Percentiles rank a stretch among this genome's conserved stretches.
These are phyloP conservation scores for Hevea brasiliensis DNA, from an alignment of 345 rosid genomes.

Conservation along the genomic window DNA sequence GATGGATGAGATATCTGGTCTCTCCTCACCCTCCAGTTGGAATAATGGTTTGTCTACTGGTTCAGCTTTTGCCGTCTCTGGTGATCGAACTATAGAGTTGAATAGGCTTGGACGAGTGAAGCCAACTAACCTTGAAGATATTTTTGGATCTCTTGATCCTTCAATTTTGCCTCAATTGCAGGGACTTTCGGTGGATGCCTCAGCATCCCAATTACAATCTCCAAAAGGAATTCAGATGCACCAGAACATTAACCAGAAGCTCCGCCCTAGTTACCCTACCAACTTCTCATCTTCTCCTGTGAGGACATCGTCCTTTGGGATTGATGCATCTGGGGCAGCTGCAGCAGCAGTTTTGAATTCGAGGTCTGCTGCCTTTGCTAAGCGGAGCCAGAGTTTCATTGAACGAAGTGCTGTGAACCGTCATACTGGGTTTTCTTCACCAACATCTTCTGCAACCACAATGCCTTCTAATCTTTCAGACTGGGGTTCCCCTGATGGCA, in stretches of 20 bases:
- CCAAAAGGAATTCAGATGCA: slow-evolving; percentile 46
- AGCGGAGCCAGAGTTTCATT: slow-evolving; percentile 69
- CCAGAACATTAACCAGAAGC: slow-evolving; percentile 52
- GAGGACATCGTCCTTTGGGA: slow-evolving; percentile 44
- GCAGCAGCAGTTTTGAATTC: slow-evolving; percentile 53
- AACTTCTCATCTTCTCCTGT: slow-evolving; percentile 51
- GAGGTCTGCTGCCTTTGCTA: slow-evolving; percentile 65
- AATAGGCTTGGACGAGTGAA: slow-evolving; percentile 60
- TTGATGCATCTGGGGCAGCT: slow-evolving; percentile 39
- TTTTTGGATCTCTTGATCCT: slow-evolving; percentile 53
- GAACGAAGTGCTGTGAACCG: slow-evolving; percentile 50
- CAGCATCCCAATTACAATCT: slow-evolving; percentile 40
- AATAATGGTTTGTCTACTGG: slow-evolving; percentile 44
- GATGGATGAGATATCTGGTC: slow-evolving; percentile 53
- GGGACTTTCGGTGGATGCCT: slow-evolving; percentile 41
- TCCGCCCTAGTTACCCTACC: slow-evolving; percentile 47
- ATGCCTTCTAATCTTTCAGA: slow-evolving; percentile 41
- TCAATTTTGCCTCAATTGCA: slow-evolving; percentile 40
- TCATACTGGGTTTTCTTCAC: slow-evolving; percentile 39
- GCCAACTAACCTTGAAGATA: slow-evolving; percentile 65
- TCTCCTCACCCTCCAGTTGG: slow-evolving; percentile 66
- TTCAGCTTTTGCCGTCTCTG: slow-evolving; percentile 42
- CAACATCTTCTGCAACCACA: slow-evolving; percentile 34
- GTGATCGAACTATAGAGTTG: slow-evolving; percentile 42
- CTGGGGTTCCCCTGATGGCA: slow-evolving; percentile 82